Base-by-base conservation (phyloP, 495 filamentous ascomycete genomes). In the Astrothelium macrocarpum region DNA sequence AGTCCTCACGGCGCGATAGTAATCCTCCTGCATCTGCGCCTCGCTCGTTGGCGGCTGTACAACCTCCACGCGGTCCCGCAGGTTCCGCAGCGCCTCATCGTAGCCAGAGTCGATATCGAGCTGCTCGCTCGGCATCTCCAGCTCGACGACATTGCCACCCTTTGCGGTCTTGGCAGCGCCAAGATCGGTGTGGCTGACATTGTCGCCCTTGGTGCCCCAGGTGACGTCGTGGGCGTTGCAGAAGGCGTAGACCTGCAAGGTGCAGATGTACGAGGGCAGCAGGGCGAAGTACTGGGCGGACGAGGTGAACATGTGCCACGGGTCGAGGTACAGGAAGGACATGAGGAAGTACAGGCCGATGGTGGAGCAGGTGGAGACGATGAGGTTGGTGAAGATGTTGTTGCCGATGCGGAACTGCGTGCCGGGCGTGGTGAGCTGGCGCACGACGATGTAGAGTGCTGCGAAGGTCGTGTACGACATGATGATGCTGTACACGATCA, bases 151-250 rank as follows among this genome's bases (percentile, higher is more conserved):
- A 14, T 87, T 90, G 66, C 88, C 87, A n/a, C n/a, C n/a, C n/a
- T n/a, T n/a, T n/a, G n/a, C n/a, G n/a, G n/a, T n/a, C 46, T 84
- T 81, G 32, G 83, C 82, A 10, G 86, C 82, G 62, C 95, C 95
- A 1, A 99, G 84, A 73, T 99, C 95, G 46, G 86, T 95, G 72
- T 88, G 85, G 68, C 93, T 85, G 23, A 92, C 84, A 75, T 99
- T 99, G 78, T 99, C 95, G 62, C 95, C 95, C 74, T 99, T 99
- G 28, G 95, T 99, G 53, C 94, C 94, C 94, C 94, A 98, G 3
- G 92, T 95, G 14, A 98, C 91, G 77, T 98, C 94, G 81, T 98
- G 94, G 43, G 94, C 95, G 81, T 99, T 99, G 81, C 94, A 99
- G 75, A 99, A 97, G 39, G 94, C 94, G 79, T 99, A 99, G 43